Evolutionary conservation across 2,329 filamentous ascomycete genomes (phyloP).

Genomic region (Xylaria polymorpha): DNA sequence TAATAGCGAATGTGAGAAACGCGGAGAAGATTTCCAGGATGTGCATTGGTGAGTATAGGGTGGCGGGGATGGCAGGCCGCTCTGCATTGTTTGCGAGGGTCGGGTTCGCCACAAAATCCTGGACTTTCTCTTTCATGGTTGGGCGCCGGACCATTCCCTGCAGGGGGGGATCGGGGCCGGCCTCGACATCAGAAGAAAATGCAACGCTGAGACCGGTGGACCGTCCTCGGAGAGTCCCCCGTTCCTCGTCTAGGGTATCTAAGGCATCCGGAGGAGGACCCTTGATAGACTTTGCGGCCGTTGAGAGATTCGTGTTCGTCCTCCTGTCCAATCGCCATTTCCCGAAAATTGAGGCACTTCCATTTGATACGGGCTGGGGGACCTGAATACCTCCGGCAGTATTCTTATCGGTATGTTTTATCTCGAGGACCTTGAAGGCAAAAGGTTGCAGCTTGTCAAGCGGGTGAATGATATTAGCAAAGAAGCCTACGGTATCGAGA

Average conservation of each 20-base stretch:
- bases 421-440: constrained; percentile 61
- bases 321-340: constrained; percentile 30
- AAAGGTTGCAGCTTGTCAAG: constrained; percentile 62
- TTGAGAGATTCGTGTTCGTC: constrained; percentile 32
- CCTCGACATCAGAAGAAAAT: constrained; percentile 43
- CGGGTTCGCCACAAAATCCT: constrained; percentile 58
- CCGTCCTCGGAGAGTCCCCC: constrained; percentile 19
- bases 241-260: constrained; percentile 33
- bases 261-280: constrained; percentile 35
- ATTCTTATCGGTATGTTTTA: constrained; percentile 57
- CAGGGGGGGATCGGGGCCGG: constrained; percentile 30
- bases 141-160: constrained; percentile 48
- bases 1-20: constrained; percentile 60
- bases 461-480: constrained; percentile 69
- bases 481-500: constrained; percentile 68
- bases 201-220: constrained; percentile 37
- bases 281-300: constrained; percentile 27
- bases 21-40: constrained; percentile 64
- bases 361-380: constrained; percentile 25
- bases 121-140: constrained; percentile 56
- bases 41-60: constrained; percentile 63
- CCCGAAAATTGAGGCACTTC: constrained; percentile 28
- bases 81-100: constrained; percentile 54
- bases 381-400: constrained; percentile 43
- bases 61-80: constrained; percentile 61